Evolutionary conservation across 2,329 filamentous ascomycete genomes (phyloP).

Genomic region (Colletotrichum echinochloae): DNA sequence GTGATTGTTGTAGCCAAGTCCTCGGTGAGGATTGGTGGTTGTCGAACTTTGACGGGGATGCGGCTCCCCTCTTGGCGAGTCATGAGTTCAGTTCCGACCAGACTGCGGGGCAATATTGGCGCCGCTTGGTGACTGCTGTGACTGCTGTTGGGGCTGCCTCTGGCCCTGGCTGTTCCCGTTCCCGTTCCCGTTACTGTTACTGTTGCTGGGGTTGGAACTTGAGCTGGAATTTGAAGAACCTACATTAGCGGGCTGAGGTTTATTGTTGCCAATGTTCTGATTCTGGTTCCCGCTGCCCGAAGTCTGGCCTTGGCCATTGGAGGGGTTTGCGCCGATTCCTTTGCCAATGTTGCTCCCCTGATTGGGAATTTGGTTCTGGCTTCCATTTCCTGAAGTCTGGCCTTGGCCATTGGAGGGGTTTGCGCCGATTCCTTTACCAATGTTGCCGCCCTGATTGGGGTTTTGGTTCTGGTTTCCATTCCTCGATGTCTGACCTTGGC

Average conservation of each 20-base stretch:
- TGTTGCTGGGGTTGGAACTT: conserved; percentile 1
- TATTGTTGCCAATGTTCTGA: not conserved
- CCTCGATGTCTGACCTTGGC: not conserved
- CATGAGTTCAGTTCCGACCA: conserved; percentile 11
- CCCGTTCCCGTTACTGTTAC: not conserved
- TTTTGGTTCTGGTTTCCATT: not conserved
- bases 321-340: not conserved
- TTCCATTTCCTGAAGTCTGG: conserved; percentile 1
- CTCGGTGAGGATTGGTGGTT: not conserved
- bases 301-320: not conserved
- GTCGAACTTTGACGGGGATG: not conserved
- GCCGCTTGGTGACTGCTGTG: conserved; percentile 6
- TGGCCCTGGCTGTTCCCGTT: conserved; percentile 1
- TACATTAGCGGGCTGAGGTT: conserved; percentile 3
- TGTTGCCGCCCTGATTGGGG: not conserved
- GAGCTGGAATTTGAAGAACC: not conserved
- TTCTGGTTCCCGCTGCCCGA: not conserved
- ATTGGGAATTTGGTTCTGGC: conserved; percentile 10
- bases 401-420: conserved; percentile 1
- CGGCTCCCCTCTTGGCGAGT: not conserved
- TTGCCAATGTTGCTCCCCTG: conserved; percentile 11
- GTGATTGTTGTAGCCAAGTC: not conserved
- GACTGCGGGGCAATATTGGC: not conserved
- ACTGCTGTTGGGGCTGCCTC: conserved; percentile 13
- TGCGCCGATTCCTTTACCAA: not conserved